Evolutionary conservation across 73 alveolate genomes (phyloP), one percentile per base, ranked within the genome.

Genomic region (Paraurostyla sp.): DNA sequence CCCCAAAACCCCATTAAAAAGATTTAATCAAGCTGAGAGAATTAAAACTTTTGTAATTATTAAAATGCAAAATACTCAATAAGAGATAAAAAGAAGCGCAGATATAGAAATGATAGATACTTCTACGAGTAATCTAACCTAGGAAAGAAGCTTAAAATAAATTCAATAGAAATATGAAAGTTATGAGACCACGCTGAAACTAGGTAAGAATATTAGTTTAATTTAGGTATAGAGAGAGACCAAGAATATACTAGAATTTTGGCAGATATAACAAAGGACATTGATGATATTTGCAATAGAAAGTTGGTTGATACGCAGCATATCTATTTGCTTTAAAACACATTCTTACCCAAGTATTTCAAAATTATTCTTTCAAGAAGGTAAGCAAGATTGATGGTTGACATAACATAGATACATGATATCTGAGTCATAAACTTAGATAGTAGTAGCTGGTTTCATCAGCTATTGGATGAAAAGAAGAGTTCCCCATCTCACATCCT

Each of bases 1-100:
- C 82, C 82, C 82, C 82, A 65, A 65, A 65, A 65, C 60, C 58
- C 60, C 56, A 36, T 38, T 35, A 2, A 65, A 16, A 13, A 22
- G 41, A 65, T 25, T 18, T 52, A 52, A 18, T 25, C 13, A 52
- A 52, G 30, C 23, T 65, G 33, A 7, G 60, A 2, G 56, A 38
- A 11, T 13, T 56, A 65, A 38, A 18, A 33, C 35, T 65, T 22
- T 38, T 38, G 7, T 38, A 65, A 65, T 65, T 59, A 65, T 15
- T 22, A 65, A 36, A 27, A 18, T 46, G 58, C 18, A 50, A 73
- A 45, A 43, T 27, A 22, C 87, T 11, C 16, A 2, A 27, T 23
- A 43, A 69, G 46, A 36, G 46, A 69, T 36, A 46, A 50, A 36
- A 23, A 73, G 42, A 49, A 48, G 2, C 6, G 38, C 52, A 13